Percentiles rank a stretch among this genome's conserved stretches.
Conservation (phyloP, 495 filamentous ascomycete species). For the Aspergillus baeticus region DNA sequence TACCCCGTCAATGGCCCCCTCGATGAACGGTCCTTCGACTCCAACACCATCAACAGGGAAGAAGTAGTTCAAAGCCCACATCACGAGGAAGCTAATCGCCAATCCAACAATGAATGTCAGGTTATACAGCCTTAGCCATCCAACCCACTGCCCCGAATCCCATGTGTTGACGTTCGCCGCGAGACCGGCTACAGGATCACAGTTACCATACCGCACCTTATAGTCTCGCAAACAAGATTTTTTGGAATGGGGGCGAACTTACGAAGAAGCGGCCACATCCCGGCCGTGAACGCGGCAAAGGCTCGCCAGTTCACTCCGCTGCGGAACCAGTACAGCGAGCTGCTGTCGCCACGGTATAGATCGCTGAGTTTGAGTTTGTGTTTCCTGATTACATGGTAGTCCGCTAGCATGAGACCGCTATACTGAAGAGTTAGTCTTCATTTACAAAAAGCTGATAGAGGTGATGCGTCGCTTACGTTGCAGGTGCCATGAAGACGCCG, state of each 20-base stretch:
- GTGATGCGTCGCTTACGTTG: not conserved
- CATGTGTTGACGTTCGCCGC: not conserved
- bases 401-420: constrained; percentile 7
- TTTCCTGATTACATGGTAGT: constrained; percentile 4
- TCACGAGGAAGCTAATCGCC: not conserved
- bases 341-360: constrained; percentile 3
- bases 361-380: constrained; percentile 1
- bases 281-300: not conserved
- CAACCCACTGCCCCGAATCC: not conserved
- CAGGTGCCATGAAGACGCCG: constrained; percentile 10
- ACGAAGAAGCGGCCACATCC: constrained; percentile 12
- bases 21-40: not conserved
- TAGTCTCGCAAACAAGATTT: too few species aligned
- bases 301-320: constrained; percentile 10
- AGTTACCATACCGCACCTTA: too few species aligned
- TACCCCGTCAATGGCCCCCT: not conserved
- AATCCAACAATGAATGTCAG: constrained; percentile 6
- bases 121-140: constrained; percentile 5
- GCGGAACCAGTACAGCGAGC: constrained; percentile 7
- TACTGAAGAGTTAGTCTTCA: not conserved
- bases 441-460: not conserved
- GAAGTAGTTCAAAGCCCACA: not conserved
- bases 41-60: constrained; percentile 1
- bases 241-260: not conserved
- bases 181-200: not conserved